phyloP scores from a whole-genome alignment of 345 rosid genomes.

The Melaleuca quinquenervia region DNA sequence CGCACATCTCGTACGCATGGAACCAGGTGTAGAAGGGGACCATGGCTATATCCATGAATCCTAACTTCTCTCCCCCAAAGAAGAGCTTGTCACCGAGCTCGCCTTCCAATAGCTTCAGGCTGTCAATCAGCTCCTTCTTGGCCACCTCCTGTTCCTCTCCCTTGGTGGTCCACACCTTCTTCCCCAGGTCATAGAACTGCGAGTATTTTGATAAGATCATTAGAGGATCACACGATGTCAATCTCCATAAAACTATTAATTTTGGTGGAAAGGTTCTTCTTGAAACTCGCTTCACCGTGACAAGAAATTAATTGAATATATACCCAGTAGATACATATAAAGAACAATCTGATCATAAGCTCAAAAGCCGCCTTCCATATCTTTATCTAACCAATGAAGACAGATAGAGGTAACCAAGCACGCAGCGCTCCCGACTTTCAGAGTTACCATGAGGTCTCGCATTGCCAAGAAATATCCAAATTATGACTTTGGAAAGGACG shows the following conservation, averaged over 20 bases:
- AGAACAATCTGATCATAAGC: neutral
- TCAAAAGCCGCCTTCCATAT: neutral
- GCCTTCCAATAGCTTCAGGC: conserved; percentile 13
- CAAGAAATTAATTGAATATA: neutral
- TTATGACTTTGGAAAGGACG: neutral
- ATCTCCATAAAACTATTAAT: neutral
- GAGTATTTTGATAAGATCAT: neutral
- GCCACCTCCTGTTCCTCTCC: conserved; percentile 14
- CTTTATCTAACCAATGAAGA: neutral
- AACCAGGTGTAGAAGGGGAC: conserved; percentile 17
- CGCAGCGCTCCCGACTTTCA: neutral
- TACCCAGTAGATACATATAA: neutral
- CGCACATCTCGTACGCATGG: conserved; percentile 11
- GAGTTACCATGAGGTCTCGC: neutral
- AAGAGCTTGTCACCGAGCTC: conserved; percentile 19
- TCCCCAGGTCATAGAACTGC: conserved; percentile 9
- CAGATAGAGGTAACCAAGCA: neutral
- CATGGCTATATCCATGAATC: conserved; percentile 13
- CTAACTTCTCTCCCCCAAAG: conserved; percentile 20
- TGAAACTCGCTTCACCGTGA: neutral
- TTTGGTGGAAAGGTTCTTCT: neutral
- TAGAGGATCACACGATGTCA: neutral
- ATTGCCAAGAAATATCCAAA: neutral
- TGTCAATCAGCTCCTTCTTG: conserved; percentile 15
- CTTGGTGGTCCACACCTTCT: neutral